Conservation (phyloP, 352 stramenopile species). For the Albugo laibachii region DNA sequence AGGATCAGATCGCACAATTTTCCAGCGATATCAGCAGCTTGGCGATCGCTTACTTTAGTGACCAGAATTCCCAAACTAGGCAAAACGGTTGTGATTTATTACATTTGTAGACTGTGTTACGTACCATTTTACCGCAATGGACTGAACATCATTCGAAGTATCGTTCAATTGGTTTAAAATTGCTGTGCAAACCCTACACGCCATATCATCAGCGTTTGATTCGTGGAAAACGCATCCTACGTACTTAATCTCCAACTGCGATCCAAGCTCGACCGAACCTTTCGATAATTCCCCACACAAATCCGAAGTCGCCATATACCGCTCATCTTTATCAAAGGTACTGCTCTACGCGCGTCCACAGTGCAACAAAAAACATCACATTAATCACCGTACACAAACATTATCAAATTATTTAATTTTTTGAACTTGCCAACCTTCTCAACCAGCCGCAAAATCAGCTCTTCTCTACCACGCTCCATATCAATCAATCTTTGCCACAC, state of each 20-base stretch:
- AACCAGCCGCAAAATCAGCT: too few relatives aligned
- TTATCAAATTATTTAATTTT: too few relatives aligned
- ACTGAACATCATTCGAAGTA: constrained; percentile 98
- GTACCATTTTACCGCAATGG: constrained; percentile 77
- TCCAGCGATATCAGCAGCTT: constrained; percentile 94
- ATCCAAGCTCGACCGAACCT: constrained; percentile 73
- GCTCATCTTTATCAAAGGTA: constrained; percentile 92
- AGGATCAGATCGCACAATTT: constrained; percentile 94
- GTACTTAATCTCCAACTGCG: constrained; percentile 70
- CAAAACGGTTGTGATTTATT: neutral
- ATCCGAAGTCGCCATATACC: constrained; percentile 99
- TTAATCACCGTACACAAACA: too few relatives aligned
- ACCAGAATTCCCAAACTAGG: constrained; percentile 85
- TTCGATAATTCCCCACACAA: constrained; percentile 92
- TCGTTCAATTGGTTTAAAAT: constrained; percentile 95
- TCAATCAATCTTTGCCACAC: too few relatives aligned
- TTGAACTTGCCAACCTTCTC: too few relatives aligned
- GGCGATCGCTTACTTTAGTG: constrained; percentile 88
- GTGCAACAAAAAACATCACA: too few relatives aligned
- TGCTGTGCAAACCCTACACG: constrained; percentile 80
- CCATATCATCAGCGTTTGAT: neutral
- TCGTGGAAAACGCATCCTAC: constrained; percentile 2
- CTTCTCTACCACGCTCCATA: too few relatives aligned
- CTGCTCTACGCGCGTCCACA: too few relatives aligned
- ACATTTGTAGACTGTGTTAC: neutral